A percentile compares a stretch with the other conserved stretches of the same genome.
These are phyloP conservation scores for barrel medic (Medicago truncatula) DNA, from an alignment of 306 rosid species.

Conservation along the genomic window MtrunA17r5.0-ANR NC_053042.1:41835501-41836000, in stretches of 20 bases:
- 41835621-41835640: background rate
- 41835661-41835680: background rate
- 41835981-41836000: too few relatives aligned
- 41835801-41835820: conserved; percentile 48
- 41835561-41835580: conserved; percentile 37
- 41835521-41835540: conserved; percentile 44
- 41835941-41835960: too few relatives aligned
- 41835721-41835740: conserved; percentile 1
- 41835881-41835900: too few relatives aligned
- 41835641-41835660: conserved; percentile 3
- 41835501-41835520: conserved; percentile 31
- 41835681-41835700: conserved; percentile 40
- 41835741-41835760: conserved; percentile 34
- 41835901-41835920: too few relatives aligned
- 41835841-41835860: conserved; percentile 38
- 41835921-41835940: too few relatives aligned
- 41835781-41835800: conserved; percentile 46
- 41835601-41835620: conserved; percentile 17
- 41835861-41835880: background rate
- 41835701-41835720: background rate
- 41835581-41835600: conserved; percentile 30
- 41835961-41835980: too few relatives aligned
- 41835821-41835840: conserved; percentile 44
- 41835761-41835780: conserved; percentile 31
- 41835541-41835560: conserved; percentile 40